Base-by-base conservation (phyloP, 75 land plant genomes). In the Pseudotsuga menziesii region DNA sequence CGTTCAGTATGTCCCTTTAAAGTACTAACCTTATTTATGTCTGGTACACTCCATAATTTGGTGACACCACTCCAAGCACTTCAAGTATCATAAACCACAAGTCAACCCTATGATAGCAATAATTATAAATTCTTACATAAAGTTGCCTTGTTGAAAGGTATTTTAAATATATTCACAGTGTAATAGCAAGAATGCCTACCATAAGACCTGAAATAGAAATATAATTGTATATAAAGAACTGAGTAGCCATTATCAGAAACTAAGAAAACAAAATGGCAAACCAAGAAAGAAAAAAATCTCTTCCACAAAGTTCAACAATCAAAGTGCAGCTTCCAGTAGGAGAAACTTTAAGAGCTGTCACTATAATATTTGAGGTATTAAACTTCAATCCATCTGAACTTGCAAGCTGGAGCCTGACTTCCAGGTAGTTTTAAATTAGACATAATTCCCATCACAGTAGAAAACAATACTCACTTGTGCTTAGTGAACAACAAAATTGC, bases 1-100 rank as follows among this genome's bases (percentile, higher is more conserved):
- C 98, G 87, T 69, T 97, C 99, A 3, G 90, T 87, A 81, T 97
- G 99, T n/a, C 94, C 98, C 76, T 93, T 97, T 11, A 95, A 75
- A 16, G 84, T 74, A 0, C 79, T 81, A 69, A 85, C 77, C 76
- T 90, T 91, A 14, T 79, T 77, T 57, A 93, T 82, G 60, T 88
- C 74, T 14, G 98, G 98, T 83, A 97, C 88, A 75, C 84, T 87
- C 98, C 98, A 97, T 52, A 93, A 39, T 75, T 90, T 94, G 7
- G 92, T 82, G 27, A 87, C 82, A 41, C 98, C 96, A 74, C 87
- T 97, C 84, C 91, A 84, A 57, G 96, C 78, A 78, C 99, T 97
- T 61, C 41, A 72, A 54, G 62, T 77, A 74, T 44, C 12, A 79
- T 44, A 70, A 76, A 78, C 20, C 26, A 17, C 15, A 74, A 74